A percentile compares a stretch with the other conserved stretches of the same genome.
phyloP scores from a whole-genome alignment of 73 alveolate genomes.

The Stentor coeruleus region DNA sequence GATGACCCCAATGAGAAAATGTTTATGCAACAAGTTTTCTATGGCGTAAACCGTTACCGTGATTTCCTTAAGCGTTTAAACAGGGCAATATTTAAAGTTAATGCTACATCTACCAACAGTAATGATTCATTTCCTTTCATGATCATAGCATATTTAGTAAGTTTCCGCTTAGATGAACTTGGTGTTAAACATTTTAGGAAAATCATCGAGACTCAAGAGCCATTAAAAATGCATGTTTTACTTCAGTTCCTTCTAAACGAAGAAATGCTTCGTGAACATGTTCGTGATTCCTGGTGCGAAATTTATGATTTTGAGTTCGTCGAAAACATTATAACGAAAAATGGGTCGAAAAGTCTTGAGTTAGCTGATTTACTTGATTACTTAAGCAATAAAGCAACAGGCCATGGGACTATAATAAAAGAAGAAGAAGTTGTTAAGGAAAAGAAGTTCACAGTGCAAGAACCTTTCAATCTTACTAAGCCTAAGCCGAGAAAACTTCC shows the following conservation, averaged over 20 bases:
- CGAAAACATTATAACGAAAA: neutral
- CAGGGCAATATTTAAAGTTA: conserved; percentile 55
- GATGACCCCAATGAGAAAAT: conserved; percentile 64
- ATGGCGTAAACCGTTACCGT: conserved; percentile 81
- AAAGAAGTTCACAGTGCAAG: conserved; percentile 61
- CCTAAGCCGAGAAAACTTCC: conserved; percentile 81
- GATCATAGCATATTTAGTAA: conserved; percentile 73
- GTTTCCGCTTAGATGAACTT: conserved; percentile 84
- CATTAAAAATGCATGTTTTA: conserved; percentile 84
- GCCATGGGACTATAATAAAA: neutral
- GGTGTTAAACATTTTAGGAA: conserved; percentile 73
- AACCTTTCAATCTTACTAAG: conserved; percentile 87
- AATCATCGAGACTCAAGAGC: conserved; percentile 72
- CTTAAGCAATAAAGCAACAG: neutral
- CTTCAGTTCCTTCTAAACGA: conserved; percentile 76
- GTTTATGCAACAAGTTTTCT: conserved; percentile 83
- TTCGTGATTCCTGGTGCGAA: conserved; percentile 83
- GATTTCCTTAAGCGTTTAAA: conserved; percentile 76
- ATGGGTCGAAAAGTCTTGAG: neutral
- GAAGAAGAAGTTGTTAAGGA: conserved; percentile 48
- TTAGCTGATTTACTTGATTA: neutral
- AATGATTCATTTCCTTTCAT: conserved; percentile 76
- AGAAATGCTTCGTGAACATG: conserved; percentile 60
- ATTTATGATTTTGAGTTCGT: conserved; percentile 60
- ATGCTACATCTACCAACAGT: conserved; percentile 80